phyloP scores from a whole-genome alignment of 345 rosid genomes.

The Aquilaria yunnanensis region DNA sequence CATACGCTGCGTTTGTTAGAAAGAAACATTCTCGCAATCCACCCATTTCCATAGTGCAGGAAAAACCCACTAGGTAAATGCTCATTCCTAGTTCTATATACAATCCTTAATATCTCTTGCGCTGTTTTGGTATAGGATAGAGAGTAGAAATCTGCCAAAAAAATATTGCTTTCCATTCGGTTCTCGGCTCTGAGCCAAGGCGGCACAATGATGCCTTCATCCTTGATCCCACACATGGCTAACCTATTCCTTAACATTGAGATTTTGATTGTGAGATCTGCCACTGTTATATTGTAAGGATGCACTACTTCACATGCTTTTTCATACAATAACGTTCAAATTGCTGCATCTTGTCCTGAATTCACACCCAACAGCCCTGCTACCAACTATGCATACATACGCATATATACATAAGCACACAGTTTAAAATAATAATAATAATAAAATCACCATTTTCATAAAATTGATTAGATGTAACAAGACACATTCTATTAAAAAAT shows the following conservation, averaged over 20 bases:
- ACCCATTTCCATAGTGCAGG: conserved; percentile 37
- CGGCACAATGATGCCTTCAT: conserved; percentile 47
- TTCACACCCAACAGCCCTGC: conserved; percentile 58
- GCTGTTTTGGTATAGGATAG: conserved; percentile 32
- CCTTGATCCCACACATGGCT: conserved; percentile 40
- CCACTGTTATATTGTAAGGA: conserved; percentile 34
- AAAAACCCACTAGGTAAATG: conserved; percentile 31
- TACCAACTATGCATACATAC: conserved; percentile 28
- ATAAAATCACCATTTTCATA: too few species aligned
- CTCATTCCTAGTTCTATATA: conserved; percentile 33
- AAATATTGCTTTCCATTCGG: conserved; percentile 24
- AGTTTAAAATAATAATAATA: neutral
- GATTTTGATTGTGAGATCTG: conserved; percentile 24
- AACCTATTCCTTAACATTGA: conserved; percentile 34
- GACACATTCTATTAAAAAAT: too few species aligned
- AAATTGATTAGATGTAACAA: too few species aligned
- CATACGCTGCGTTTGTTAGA: too few species aligned
- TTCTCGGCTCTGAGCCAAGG: conserved; percentile 31
- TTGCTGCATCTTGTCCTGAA: conserved; percentile 65
- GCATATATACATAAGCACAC: neutral
- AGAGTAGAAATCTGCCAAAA: conserved; percentile 27
- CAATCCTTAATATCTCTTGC: conserved; percentile 30
- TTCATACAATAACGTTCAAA: conserved; percentile 44
- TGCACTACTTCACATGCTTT: conserved; percentile 21
- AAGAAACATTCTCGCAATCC: conserved; percentile 19